Evolutionary conservation across 2,329 filamentous ascomycete genomes (phyloP).

Genomic region (Fusarium multiceps): DNA sequence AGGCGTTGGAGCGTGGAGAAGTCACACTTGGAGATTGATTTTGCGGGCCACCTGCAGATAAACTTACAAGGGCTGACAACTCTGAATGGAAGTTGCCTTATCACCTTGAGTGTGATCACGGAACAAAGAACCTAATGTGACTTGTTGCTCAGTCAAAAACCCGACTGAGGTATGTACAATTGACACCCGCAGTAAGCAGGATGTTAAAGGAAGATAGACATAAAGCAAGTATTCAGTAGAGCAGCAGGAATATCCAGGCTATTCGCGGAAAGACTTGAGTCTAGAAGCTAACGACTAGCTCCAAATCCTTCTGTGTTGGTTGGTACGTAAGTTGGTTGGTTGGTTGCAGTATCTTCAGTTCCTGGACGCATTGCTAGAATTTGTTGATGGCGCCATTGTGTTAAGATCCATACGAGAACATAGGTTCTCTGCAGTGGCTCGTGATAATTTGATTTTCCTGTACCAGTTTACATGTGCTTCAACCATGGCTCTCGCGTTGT

Average conservation of each 20-base stretch:
- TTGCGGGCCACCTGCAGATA: slow-evolving; percentile 27
- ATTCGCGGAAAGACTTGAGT: not conserved
- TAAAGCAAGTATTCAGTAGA: not conserved
- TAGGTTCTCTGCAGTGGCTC: not conserved
- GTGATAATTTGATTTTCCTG: not conserved
- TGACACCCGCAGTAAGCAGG: not conserved
- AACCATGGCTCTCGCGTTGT: not conserved
- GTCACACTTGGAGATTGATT: slow-evolving; percentile 27
- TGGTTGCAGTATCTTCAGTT: slow-evolving; percentile 2
- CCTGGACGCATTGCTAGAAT: slow-evolving; percentile 1
- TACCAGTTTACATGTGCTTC: not conserved
- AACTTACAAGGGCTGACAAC: slow-evolving; percentile 9
- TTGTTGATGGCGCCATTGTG: not conserved
- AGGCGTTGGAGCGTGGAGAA: slow-evolving; percentile 37
- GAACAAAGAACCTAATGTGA: not conserved
- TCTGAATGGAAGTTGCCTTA: not conserved
- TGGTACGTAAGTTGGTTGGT: not conserved
- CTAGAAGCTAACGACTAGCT: slow-evolving; percentile 8
- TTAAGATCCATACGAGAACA: not conserved
- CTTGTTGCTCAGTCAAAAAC: not conserved
- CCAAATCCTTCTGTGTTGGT: not conserved
- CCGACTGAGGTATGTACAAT: not conserved
- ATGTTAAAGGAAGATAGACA: not conserved
- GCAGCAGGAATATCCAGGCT: not conserved
- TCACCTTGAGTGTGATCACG: not conserved